Evolutionary conservation across 768 basidiomycete genomes (phyloP), one percentile per base, ranked within the genome.

Genomic region (Imleria badia): DNA sequence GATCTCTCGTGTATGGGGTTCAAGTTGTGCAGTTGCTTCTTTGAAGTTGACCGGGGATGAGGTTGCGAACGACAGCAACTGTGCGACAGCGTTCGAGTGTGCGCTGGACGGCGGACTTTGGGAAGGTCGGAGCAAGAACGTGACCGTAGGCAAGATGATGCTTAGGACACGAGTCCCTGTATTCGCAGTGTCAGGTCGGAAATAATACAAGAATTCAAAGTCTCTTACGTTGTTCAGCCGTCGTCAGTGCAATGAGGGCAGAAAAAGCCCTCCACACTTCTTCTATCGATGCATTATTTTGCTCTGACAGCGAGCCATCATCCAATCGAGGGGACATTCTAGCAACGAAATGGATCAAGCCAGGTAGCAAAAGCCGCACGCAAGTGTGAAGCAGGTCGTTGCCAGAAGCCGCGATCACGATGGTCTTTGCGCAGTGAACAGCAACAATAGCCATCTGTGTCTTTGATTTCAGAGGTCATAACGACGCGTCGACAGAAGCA

Each of bases 221-320:
- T 76, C 87, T 75, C 88, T 69, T 66, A 92, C 91, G 82, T 42
- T 83, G 77, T 5, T 80, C 79, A 48, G 86, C 83, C 0, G 78
- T 67, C 0, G 86, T 73, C 0, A 82, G 75, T 0, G 73, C 60
- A 50, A 88, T 81, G 45, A 94, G 81, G 0, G 81, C 75, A 2
- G 85, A 75, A 54, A 97, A 85, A 11, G 90, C 84, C 69, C 87
- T 94, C 80, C 91, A 82, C 13, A 91, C 82, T 70, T 98, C 94
- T 8, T 82, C 83, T 2, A 91, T 74, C 2, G 85, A 87, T 14
- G 81, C 77, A 13, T 78, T 69, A 23, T 86, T 81, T n/a, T 74
- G 61, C 36, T 89, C 85, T 1, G 78, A 72, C 23, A 85, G 66
- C 1, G 75, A 73, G 8, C 77, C 78, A 42, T 89, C 86, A 52